Evolutionary conservation across 768 basidiomycete species (phyloP), one percentile per base, ranked within the genome.

Genomic region (Glaciozyma martinii): DNA sequence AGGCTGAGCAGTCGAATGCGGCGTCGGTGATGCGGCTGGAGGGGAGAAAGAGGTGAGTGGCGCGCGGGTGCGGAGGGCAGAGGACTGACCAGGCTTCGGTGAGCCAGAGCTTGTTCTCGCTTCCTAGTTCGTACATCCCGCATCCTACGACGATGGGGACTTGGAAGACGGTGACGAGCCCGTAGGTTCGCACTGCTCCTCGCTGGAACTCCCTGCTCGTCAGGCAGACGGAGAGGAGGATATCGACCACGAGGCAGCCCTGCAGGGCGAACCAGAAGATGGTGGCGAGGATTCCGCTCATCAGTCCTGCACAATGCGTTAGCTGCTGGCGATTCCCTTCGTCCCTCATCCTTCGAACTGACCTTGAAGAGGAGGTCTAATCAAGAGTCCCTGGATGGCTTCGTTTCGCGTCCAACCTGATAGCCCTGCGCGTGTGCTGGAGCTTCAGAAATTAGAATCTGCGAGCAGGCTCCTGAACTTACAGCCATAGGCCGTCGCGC

Each of bases 121-220:
- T 37, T 21, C 29, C 37, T 9, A 62, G n/a, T 43, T 68, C 67
- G 58, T 52, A 62, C 33, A 33, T 37, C 25, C 15, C 18, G 13
- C 37, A 37, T 23, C 25, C 27, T 23, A 13, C 54, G 19, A 32
- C 30, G 13, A 55, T 10, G 3, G 54, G 54, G 19, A 53, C 52
- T 12, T 32, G 52, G 29, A 49, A 49, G 16, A 49, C 23, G 13
- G 47, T 23, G 13, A 53, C 52, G 21, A 65, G 58, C 1, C 43
- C 63, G 27, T 56, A 65, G 1, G 63, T 18, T 3, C 59, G 25
- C 5, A 68, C 67, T 3, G 60, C n/a, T 1, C 67, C 67, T 37
- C 57, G 53, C n/a, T 68, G 63, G 7, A 68, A 33, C 42, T 65
- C 63, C 1, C 67, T 43, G 1, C 57, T 61, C 3, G 67, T 43